A percentile compares a stretch with the other conserved stretches of the same genome.
Evolutionary conservation across 441 rosid genomes (phyloP).

Genomic region (Viola pubescens): DNA sequence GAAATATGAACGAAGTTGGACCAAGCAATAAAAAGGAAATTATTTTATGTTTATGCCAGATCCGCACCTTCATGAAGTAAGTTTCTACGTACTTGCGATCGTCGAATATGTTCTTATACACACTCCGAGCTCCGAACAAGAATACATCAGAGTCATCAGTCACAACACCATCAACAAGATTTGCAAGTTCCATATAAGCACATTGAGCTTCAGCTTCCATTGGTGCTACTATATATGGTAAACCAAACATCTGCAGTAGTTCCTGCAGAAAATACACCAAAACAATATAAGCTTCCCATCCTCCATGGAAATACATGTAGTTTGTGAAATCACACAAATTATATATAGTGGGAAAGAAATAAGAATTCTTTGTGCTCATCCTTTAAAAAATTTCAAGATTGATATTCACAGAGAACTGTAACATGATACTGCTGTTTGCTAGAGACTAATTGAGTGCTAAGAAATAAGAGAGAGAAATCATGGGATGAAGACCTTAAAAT

Average conservation of each 20-base stretch:
- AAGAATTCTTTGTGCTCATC: not conserved
- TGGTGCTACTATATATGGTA: conserved; percentile 94
- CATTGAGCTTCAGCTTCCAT: conserved; percentile 99
- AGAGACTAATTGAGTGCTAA: not conserved
- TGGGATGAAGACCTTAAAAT: too few species aligned
- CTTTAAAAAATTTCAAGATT: not conserved
- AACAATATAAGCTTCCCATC: not conserved
- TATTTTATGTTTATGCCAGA: conserved; percentile 5
- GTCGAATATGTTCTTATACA: conserved; percentile 95
- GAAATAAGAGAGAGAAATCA: not conserved
- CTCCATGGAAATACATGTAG: not conserved
- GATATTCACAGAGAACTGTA: conserved; percentile 1
- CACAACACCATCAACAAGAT: conserved; percentile 94
- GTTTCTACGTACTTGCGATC: conserved; percentile 98
- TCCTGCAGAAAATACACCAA: conserved; percentile 39
- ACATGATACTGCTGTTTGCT: not conserved
- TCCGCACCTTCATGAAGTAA: conserved; percentile 72
- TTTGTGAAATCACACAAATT: not conserved
- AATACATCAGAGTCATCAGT: conserved; percentile 97
- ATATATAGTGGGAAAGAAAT: not conserved
- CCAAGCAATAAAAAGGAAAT: conserved; percentile 1
- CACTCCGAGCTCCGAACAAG: conserved; percentile 84
- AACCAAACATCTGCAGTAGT: conserved; percentile 93
- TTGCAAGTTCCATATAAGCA: conserved; percentile 80
- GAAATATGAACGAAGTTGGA: not conserved